Base-by-base conservation (phyloP, 1,284 basidiomycete genomes). In the Austroboletus rostrupii region DNA sequence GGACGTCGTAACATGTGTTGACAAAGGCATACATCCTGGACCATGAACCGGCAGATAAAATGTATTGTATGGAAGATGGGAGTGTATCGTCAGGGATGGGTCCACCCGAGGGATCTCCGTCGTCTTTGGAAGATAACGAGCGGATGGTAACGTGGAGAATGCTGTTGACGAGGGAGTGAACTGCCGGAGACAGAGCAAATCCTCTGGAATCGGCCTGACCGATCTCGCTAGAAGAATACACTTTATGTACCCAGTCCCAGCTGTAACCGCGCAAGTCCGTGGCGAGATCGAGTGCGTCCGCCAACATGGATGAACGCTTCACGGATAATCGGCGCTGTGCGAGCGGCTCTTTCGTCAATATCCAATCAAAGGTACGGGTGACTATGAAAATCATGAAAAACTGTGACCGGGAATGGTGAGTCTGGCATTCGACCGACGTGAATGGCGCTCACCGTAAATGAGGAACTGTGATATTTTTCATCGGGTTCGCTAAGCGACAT, bases 191-290 rank as follows among this genome's bases (percentile, higher is more conserved):
- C 13, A 58, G 16, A 9, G 68, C 43, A 58, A 81, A 84, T 28
- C 59, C 54, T 7, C 56, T 29, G 16, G 58, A 64, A 26, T 72
- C 51, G 7, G 66, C 63, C 62, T 53, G 48, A 14, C 76, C 71
- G 8, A 67, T 72, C 57, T 78, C 73, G 16, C 51, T 55, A 1
- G 78, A 72, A 36, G 79, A 41, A 43, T 72, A 65, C 5, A 77
- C 61, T 33, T 70, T 67, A 23, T 60, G 58, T 10, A 58, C 52
- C 60, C 58, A 61, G 13, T 59, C 40, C 81, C 82, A 84, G 19
- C 76, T 79, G 35, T 70, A 56, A 4, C 80, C 81, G 11, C 80
- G 77, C 12, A 77, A 52, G 52, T 73, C 77, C 50, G 61, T 65
- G 10, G 56, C 56, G 14, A 84, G 69, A 47, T 83, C 78, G 10